phyloP scores from a whole-genome alignment of 768 basidiomycete genomes.

The Sistotremastrum niveocremeum region DNA sequence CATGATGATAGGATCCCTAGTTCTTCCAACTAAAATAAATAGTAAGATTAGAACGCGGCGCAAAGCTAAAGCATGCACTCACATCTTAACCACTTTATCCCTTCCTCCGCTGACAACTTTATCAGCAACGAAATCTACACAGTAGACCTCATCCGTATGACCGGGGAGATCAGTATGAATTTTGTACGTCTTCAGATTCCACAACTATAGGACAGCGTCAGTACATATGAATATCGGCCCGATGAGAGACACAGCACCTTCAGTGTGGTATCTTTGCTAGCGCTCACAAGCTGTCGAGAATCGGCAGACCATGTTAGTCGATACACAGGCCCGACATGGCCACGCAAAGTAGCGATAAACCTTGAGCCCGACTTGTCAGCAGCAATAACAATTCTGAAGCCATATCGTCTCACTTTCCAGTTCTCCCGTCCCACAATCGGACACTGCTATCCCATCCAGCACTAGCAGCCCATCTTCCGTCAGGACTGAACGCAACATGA shows the following conservation, averaged over 20 bases:
- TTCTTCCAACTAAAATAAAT: slow-evolving; percentile 13
- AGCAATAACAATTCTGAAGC: slow-evolving; percentile 2
- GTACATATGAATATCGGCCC: neutral
- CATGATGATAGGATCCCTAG: slow-evolving; percentile 2
- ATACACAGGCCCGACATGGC: slow-evolving; percentile 92
- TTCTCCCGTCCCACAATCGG: slow-evolving; percentile 73
- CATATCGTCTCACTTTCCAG: slow-evolving; percentile 26
- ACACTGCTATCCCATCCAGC: slow-evolving; percentile 87
- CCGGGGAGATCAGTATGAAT: slow-evolving; percentile 89
- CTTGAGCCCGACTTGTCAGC: slow-evolving; percentile 22
- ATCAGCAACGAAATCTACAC: slow-evolving; percentile 97
- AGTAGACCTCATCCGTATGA: slow-evolving; percentile 96
- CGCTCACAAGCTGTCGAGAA: slow-evolving; percentile 80
- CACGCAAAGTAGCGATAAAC: slow-evolving; percentile 81
- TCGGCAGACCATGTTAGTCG: slow-evolving; percentile 93
- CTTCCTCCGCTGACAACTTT: slow-evolving; percentile 97
- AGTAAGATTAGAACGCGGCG: neutral
- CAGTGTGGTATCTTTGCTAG: slow-evolving; percentile 90
- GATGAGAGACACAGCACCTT: slow-evolving; percentile 43
- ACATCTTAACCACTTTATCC: slow-evolving; percentile 91
- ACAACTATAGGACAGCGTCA: slow-evolving; percentile 44
- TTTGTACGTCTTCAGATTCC: slow-evolving; percentile 95
- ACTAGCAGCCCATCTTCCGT: slow-evolving; percentile 83
- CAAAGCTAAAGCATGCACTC: slow-evolving; percentile 17
- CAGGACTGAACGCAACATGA: slow-evolving; percentile 90